Evolutionary conservation across 73 alveolate species (phyloP), one percentile per base, ranked within the genome.

Genomic region (Tetrahymena malaccensis): DNA sequence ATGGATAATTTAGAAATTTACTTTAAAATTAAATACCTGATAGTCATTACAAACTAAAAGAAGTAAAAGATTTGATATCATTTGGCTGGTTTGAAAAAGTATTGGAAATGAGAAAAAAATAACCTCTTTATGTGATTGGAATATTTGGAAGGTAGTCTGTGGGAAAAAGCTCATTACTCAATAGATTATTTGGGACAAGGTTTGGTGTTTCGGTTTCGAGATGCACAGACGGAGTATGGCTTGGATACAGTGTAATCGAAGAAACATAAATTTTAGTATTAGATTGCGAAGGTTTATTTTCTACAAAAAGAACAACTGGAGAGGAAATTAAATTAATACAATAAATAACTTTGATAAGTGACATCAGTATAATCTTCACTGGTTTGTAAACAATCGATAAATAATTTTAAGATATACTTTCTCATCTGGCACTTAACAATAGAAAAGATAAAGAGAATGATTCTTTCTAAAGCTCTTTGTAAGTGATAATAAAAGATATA

Each of bases 141-240:
- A 96, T 96, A 11, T 94, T 96, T 38, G 98, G 98, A 12, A 93
- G 94, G 35, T 89, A 96, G 43, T 94, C 97, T 33, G 85, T 94
- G 17, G 98, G 98, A 21, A 96, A 96, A 94, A 96, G 97, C 56
- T 96, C 94, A 84, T 94, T 94, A 33, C 43, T 96, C 85, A 96
- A 96, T 83, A 55, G 96, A 96, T 10, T 96, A 0, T 96, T 96
- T 94, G 97, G 97, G 33, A 94, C 97, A 22, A 96, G 97, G 83
- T 96, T 96, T 89, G 96, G 96, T 43, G 97, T 96, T 33, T 96
- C 97, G 10, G 94, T 97, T n/a, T 96, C 97, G 5, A 93, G 98
- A 55, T 96, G 98, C 94, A 96, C 98, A 40, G 98, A 96, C 85
- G 98, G 98, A 10, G 96, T 96, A 10, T 96, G 98, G 98, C 40